These are phyloP conservation scores for Stagonosporopsis tanaceti DNA, from an alignment of 2,329 filamentous ascomycete genomes.

Conservation along the genomic window DNA sequence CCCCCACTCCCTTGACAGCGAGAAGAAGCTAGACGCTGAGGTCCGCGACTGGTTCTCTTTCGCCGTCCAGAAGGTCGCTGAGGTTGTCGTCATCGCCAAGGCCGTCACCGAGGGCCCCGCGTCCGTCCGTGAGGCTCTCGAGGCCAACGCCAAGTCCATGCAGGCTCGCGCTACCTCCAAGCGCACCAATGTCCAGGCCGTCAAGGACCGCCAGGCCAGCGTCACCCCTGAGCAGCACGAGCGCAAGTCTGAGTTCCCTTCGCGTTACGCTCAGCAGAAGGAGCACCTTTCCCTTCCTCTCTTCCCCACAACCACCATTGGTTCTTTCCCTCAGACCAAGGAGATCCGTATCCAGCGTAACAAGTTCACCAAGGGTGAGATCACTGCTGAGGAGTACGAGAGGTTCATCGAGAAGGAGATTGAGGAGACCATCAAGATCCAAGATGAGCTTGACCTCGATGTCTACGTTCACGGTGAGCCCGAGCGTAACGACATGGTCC, in stretches of 20 bases:
- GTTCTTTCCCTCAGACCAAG: conserved; percentile 99
- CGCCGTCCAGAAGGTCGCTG: conserved; percentile 89
- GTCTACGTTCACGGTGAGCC: conserved; percentile 99
- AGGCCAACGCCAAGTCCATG: conserved; percentile 96
- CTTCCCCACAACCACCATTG: conserved; percentile 99
- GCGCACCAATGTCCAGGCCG: conserved; percentile 95
- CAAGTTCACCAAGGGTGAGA: conserved; percentile 99
- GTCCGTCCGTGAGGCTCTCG: conserved; percentile 84
- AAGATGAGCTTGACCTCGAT: conserved; percentile 96
- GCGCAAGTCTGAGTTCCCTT: conserved; percentile 88
- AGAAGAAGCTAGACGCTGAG: conserved; percentile 97
- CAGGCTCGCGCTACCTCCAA: conserved; percentile 89
- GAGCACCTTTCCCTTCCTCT: conserved; percentile 90
- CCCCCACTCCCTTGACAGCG: conserved; percentile 94
- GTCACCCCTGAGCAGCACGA: conserved; percentile 86
- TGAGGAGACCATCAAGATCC: conserved; percentile 90
- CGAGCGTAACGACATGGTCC: conserved; percentile 99
- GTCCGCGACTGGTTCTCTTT: conserved; percentile 99
- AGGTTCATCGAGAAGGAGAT: conserved; percentile 99
- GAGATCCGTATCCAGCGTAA: conserved; percentile 96
- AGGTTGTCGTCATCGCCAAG: conserved; percentile 94
- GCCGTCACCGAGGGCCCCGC: conserved; percentile 93
- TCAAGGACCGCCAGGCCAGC: conserved; percentile 95
- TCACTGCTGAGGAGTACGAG: conserved; percentile 91
- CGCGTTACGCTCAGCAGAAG: conserved; percentile 87